These are phyloP conservation scores for Phytophthora quininea DNA, from an alignment of 352 stramenopile species.

Conservation along the genomic window DNA sequence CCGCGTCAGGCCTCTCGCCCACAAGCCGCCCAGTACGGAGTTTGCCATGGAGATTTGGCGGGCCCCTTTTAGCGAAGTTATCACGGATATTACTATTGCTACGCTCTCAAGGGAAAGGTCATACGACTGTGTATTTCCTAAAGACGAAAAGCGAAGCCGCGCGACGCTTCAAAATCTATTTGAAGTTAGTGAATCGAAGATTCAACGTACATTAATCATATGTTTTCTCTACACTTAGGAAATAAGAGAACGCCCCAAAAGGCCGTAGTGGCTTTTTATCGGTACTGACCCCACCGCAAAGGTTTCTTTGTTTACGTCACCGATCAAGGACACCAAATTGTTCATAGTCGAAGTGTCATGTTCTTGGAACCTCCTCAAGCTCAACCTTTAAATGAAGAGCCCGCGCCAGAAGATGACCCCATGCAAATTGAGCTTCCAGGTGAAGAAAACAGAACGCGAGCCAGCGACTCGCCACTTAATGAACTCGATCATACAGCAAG, in stretches of 20 bases:
- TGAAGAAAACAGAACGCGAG: not conserved
- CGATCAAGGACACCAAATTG: not conserved
- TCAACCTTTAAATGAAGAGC: not conserved
- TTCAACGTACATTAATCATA: too few relatives aligned
- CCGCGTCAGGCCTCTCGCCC: not conserved
- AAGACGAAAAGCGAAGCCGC: not conserved
- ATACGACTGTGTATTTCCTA: slow-evolving; percentile 1
- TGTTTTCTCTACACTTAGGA: too few relatives aligned
- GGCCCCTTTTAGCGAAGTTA: slow-evolving; percentile 5
- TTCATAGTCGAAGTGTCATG: slow-evolving; percentile 16
- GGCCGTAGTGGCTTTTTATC: slow-evolving; percentile 1
- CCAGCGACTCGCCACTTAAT: not conserved
- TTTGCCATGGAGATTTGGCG: slow-evolving; percentile 9
- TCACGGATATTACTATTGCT: slow-evolving; percentile 3
- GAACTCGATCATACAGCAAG: not conserved
- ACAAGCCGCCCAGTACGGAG: slow-evolving; percentile 2
- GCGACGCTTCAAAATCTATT: too few relatives aligned
- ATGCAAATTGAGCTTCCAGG: not conserved
- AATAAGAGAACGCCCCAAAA: too few relatives aligned
- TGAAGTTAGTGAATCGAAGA: not conserved
- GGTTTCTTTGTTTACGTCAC: slow-evolving; percentile 18
- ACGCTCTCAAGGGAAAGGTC: slow-evolving; percentile 1
- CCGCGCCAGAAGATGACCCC: not conserved
- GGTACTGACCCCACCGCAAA: slow-evolving; percentile 20
- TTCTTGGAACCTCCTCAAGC: slow-evolving; percentile 8